Conservation (phyloP, 106 monocot species). For the Allium cepa region DNA sequence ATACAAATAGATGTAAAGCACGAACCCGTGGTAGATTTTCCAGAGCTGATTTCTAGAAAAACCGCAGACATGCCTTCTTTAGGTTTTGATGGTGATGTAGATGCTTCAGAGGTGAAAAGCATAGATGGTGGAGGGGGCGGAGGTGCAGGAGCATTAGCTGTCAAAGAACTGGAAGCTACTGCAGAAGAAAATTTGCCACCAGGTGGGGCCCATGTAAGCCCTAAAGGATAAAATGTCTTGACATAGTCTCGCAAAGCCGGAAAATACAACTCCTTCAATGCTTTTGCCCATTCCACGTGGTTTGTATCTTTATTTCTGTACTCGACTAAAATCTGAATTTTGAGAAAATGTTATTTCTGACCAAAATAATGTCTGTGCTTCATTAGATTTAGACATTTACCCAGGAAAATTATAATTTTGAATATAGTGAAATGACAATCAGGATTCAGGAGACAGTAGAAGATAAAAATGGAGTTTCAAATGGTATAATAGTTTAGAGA, state of each 20-base stretch:
- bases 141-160: slow-evolving; percentile 12
- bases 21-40: slow-evolving; percentile 60
- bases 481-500: background rate
- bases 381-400: background rate
- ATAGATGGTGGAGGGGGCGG: slow-evolving; percentile 33
- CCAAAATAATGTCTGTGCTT: background rate
- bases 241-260: slow-evolving; percentile 85
- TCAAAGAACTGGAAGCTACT: slow-evolving; percentile 13
- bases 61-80: slow-evolving; percentile 83
- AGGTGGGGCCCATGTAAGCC: slow-evolving; percentile 69
- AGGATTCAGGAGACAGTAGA: background rate
- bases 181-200: slow-evolving; percentile 20
- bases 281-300: slow-evolving; percentile 93
- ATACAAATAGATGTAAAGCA: background rate
- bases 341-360: slow-evolving; percentile 1
- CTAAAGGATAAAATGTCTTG: slow-evolving; percentile 77
- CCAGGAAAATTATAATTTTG: background rate
- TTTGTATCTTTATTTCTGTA: slow-evolving; percentile 79
- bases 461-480: background rate
- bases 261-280: slow-evolving; percentile 87
- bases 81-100: slow-evolving; percentile 26
- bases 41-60: slow-evolving; percentile 71
- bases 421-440: background rate
- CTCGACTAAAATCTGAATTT: slow-evolving; percentile 74
- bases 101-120: slow-evolving; percentile 31